Conservation (phyloP, 2,329 filamentous ascomycete species). For the Aspergillus sp. region DNA sequence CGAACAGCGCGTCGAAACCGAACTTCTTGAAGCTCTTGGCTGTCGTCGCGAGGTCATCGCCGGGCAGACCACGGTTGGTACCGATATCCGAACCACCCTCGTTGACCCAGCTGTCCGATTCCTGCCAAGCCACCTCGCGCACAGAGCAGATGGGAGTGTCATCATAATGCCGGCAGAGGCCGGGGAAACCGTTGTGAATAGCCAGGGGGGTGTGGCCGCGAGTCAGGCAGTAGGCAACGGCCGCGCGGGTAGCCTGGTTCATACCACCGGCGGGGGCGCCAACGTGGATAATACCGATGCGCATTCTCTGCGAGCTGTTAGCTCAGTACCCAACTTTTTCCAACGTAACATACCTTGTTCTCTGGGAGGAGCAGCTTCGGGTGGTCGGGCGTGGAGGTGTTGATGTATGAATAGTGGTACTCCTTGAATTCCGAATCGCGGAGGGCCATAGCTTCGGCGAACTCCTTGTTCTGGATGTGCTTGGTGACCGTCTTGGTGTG, state of each 20-base stretch:
- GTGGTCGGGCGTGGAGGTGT: conserved; percentile 81
- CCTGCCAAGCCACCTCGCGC: conserved; percentile 84
- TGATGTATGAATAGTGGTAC: conserved; percentile 85
- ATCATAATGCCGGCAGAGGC: conserved; percentile 84
- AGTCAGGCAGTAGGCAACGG: conserved; percentile 87
- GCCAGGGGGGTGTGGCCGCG: conserved; percentile 91
- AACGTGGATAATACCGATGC: conserved; percentile 93
- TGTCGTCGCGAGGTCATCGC: conserved; percentile 80
- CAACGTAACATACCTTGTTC: conserved; percentile 61
- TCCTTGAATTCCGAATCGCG: conserved; percentile 93
- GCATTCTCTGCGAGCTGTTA: conserved; percentile 68
- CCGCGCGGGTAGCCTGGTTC: conserved; percentile 93
- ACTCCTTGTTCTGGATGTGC: conserved; percentile 82
- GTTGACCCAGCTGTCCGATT: conserved; percentile 93
- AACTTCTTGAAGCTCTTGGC: conserved; percentile 82
- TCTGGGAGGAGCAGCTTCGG: conserved; percentile 68
- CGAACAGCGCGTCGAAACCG: conserved; percentile 86
- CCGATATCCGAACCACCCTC: conserved; percentile 97
- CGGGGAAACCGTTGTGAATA: conserved; percentile 96
- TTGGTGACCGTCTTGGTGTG: conserved; percentile 82
- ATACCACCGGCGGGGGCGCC: conserved; percentile 96
- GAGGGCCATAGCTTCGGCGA: conserved; percentile 81
- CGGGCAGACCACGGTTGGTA: conserved; percentile 90
- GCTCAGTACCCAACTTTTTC: conserved; percentile 2
- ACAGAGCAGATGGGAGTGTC: conserved; percentile 82